Evolutionary conservation across 495 filamentous ascomycete species (phyloP), one percentile per base, ranked within the genome.

Genomic region (Glonium stellatum): DNA sequence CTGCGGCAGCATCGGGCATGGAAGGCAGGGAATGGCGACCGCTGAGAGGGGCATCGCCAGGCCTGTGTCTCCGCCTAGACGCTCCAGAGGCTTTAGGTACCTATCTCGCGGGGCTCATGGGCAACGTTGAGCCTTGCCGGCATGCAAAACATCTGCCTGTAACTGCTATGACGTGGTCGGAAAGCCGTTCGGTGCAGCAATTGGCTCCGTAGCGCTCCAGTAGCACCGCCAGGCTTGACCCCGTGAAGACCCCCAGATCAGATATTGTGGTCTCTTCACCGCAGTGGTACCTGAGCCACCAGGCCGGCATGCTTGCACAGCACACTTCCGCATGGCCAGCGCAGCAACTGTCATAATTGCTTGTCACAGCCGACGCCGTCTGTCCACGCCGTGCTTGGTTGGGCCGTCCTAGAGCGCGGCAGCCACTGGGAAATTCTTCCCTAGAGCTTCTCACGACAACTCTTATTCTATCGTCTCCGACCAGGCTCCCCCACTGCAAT

Each of bases 401-500:
- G 19, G n/a, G 35, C 18, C 9, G 39, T 57, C 36, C 23, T 34
- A n/a, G 11, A 12, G 22, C 22, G 48, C 48, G 48, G 27, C 48
- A 34, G 48, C 48, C 27, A 52, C 27, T n/a, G 48, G 12, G 21
- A 52, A 25, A 52, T 34, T 25, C 48, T 4, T 8, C 12, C 21
- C 13, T n/a, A 13, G 22, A 52, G 13, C 48, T 31, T 31, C 27
- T 31, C 27, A 31, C 27, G 27, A 31, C 48, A 23, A 18, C 8
- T 50, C 21, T n/a, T 21, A 52, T 34, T 52, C 48, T 34, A n/a
- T 52, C 13, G 21, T 18, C 44, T 9, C 44, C 21, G 44, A 18
- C 44, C 9, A 18, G n/a, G n/a, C 44, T n/a, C 62, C 48, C 62
- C 56, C 60, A 59, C 54, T 25, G 39, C 18, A 44, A n/a, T 36